phyloP scores from a whole-genome alignment of 1,139 yeast species.

The Hansenula lynferdii region DNA sequence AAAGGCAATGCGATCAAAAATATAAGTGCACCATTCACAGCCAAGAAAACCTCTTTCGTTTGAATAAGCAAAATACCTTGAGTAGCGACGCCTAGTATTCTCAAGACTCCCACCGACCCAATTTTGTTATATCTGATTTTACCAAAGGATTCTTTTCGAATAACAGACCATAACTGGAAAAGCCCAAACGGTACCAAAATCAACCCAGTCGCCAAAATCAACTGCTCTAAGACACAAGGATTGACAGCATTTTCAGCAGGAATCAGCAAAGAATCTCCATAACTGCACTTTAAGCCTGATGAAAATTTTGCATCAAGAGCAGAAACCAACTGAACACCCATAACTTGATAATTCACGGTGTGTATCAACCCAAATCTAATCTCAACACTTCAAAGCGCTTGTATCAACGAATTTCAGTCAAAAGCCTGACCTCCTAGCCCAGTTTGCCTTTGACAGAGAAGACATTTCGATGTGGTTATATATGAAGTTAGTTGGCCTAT shows the following conservation, averaged over 20 bases:
- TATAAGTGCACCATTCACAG: constrained; percentile 21
- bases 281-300: constrained; percentile 2
- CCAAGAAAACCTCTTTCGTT: constrained; percentile 7
- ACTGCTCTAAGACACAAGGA: constrained; percentile 45
- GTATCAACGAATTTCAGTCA: too few relatives aligned
- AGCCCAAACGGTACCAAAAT: constrained; percentile 27
- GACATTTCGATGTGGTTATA: too few relatives aligned
- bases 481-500: too few relatives aligned
- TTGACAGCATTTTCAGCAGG: constrained; percentile 45
- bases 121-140: constrained; percentile 26
- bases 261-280: constrained; percentile 9
- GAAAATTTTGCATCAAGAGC: too few relatives aligned
- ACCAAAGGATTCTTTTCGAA: constrained; percentile 20
- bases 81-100: constrained; percentile 26
- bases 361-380: too few relatives aligned
- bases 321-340: background rate
- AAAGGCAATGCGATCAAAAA: constrained; percentile 26
- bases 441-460: too few relatives aligned
- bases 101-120: constrained; percentile 29
- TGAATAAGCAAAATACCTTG: constrained; percentile 25
- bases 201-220: constrained; percentile 21
- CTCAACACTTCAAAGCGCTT: too few relatives aligned
- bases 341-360: background rate
- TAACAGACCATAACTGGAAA: constrained; percentile 24
- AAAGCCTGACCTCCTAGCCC: too few relatives aligned